phyloP scores from a whole-genome alignment of 768 basidiomycete genomes.

The Leccinum boreale region DNA sequence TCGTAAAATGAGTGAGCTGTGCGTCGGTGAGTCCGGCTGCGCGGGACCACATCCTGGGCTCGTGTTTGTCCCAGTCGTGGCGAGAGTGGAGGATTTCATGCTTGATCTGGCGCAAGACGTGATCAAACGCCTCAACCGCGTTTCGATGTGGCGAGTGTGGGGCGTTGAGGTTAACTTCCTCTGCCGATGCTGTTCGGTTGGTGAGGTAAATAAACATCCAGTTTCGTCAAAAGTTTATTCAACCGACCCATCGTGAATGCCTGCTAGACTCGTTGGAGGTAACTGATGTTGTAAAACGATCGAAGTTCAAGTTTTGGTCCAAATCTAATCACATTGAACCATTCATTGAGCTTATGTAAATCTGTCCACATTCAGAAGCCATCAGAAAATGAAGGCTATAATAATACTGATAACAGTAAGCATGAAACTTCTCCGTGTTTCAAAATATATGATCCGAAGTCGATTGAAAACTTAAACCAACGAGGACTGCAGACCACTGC shows the following conservation, averaged over 20 bases:
- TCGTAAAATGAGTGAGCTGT: constrained; percentile 49
- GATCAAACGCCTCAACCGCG: constrained; percentile 63
- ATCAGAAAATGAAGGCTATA: constrained; percentile 3
- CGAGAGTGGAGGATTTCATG: constrained; percentile 64
- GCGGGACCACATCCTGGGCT: constrained; percentile 59
- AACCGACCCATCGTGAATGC: constrained; percentile 25
- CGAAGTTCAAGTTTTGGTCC: background rate
- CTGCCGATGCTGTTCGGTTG: constrained; percentile 47
- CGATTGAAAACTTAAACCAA: constrained; percentile 6
- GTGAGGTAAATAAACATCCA: constrained; percentile 9
- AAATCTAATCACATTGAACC: constrained; percentile 21
- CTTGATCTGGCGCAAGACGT: constrained; percentile 55
- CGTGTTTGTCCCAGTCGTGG: constrained; percentile 65
- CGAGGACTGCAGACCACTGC: background rate
- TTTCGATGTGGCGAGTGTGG: constrained; percentile 59
- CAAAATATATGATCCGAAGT: constrained; percentile 25
- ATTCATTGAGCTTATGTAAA: constrained; percentile 16
- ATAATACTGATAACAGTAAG: constrained; percentile 18
- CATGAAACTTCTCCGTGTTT: constrained; percentile 27
- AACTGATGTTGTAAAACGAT: background rate
- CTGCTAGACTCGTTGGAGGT: constrained; percentile 3
- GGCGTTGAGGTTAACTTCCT: constrained; percentile 53
- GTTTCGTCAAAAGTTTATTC: background rate
- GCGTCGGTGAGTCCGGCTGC: constrained; percentile 50
- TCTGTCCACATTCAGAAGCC: background rate